Evolutionary conservation across 2,329 filamentous ascomycete genomes (phyloP), one percentile per base, ranked within the genome.

Genomic region (Sporothrix pseudoabietina): DNA sequence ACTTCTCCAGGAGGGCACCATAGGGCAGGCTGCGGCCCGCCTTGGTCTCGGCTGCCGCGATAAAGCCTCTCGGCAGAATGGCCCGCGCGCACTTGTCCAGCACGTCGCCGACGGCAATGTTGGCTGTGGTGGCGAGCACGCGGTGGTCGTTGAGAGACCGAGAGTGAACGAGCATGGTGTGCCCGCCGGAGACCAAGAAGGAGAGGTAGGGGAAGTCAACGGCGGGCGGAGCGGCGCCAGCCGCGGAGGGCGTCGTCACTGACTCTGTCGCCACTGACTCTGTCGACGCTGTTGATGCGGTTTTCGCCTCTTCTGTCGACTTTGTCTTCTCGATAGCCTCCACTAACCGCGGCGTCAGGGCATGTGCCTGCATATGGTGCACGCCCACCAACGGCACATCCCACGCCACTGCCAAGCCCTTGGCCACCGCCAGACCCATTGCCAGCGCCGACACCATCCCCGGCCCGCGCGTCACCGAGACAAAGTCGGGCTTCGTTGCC

Each of bases 351-450:
- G 95, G 92, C 22, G 96, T 98, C 75, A 99, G 83, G 22, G 96
- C 92, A 81, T 99, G 96, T 12, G 94, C 96, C 80, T 98, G 94
- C 96, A 99, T 98, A 81, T 99, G 96, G 81, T 99, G 92, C 0
- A 98, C 92, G 0, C 90, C 96, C 0, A 98, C 81, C 44, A 98
- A 84, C 3, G 95, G 94, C 52, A 94, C 87, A 76, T 90, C 87
- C 93, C 93, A 97, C 52, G 93, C 94, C 26, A 92, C 85, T 0
- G 94, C 90, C 26, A 98, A 86, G 0, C 94, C 96, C 82, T 98
- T 98, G 22, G 94, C 96, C 30, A 90, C 91, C 79, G 94, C 90
- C 12, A 98, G 81, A 0, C 96, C 96, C 19, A 91, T 89, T 26
- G 89, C 87, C 41, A 99, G 85, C 78, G 93, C 94, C 5, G 91